These are phyloP conservation scores for Didymella sp. DNA, from an alignment of 2,329 filamentous ascomycete genomes.

Conservation along the genomic window DNA sequence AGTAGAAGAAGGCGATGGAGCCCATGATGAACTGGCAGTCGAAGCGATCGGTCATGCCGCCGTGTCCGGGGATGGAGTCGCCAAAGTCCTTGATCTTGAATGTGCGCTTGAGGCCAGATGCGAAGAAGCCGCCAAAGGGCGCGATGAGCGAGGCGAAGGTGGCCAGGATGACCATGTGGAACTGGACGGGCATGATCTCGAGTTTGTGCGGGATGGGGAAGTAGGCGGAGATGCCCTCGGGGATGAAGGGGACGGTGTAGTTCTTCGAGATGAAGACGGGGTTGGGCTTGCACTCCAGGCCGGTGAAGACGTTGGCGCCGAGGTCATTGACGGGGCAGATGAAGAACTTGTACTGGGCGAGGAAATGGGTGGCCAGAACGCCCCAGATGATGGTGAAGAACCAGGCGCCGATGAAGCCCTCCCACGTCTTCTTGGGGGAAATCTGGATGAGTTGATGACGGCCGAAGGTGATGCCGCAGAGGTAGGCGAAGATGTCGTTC, in stretches of 20 bases:
- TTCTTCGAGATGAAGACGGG: conserved; percentile 84
- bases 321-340: conserved; percentile 97
- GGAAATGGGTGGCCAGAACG: conserved; percentile 78
- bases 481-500: conserved; percentile 98
- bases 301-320: conserved; percentile 89
- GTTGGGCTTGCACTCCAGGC: conserved; percentile 87
- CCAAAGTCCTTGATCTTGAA: conserved; percentile 99
- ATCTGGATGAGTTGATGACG: conserved; percentile 96
- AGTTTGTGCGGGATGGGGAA: conserved; percentile 72
- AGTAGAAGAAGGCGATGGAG: conserved; percentile 98
- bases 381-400: conserved; percentile 91
- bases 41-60: conserved; percentile 98
- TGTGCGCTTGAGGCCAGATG: conserved; percentile 94
- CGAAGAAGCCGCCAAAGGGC: conserved; percentile 98
- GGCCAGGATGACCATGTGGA: conserved; percentile 88
- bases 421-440: conserved; percentile 98
- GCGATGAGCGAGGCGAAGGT: conserved; percentile 96
- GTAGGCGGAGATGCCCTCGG: conserved; percentile 31
- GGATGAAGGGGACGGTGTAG: conserved; percentile 68
- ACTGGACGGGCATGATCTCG: conserved; percentile 84
- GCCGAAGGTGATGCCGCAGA: conserved; percentile 96
- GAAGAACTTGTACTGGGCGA: conserved; percentile 94
- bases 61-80: conserved; percentile 95
- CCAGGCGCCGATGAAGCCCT: conserved; percentile 97
- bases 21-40: conserved; percentile 99